Evolutionary conservation across 2,329 filamentous ascomycete genomes (phyloP).

Genomic region (Colletotrichum sp.): DNA sequence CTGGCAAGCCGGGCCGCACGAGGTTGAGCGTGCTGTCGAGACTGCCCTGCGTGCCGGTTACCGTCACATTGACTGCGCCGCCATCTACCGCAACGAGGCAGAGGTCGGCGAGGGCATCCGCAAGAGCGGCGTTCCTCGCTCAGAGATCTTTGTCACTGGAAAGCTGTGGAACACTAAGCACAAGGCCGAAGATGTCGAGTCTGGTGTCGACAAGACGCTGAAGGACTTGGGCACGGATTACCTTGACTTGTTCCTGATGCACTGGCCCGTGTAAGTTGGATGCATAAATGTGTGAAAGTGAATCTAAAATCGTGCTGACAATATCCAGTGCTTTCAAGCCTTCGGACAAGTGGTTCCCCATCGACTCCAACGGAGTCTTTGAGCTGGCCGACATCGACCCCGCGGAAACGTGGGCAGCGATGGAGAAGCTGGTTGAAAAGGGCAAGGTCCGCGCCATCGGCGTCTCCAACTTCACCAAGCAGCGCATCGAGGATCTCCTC

Average conservation of each 20-base stretch:
- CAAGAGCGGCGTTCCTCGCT: constrained; percentile 41
- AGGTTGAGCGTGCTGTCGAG: constrained; percentile 53
- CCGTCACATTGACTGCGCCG: constrained; percentile 54
- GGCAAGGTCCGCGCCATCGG: constrained; percentile 52
- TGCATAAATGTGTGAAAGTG: background rate
- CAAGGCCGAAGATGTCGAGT: constrained; percentile 51
- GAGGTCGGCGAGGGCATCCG: constrained; percentile 48
- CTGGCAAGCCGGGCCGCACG: constrained; percentile 35
- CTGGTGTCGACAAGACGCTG: constrained; percentile 52
- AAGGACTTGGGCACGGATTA: constrained; percentile 57
- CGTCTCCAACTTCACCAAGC: constrained; percentile 55
- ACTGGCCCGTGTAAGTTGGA: constrained; percentile 45
- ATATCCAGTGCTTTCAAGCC: constrained; percentile 53
- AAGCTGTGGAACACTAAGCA: constrained; percentile 68
- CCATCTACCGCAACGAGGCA: constrained; percentile 49
- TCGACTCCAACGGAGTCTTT: constrained; percentile 67
- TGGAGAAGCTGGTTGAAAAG: constrained; percentile 42
- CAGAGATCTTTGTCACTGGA: constrained; percentile 56
- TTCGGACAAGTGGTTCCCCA: constrained; percentile 46
- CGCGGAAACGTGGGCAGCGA: constrained; percentile 40
- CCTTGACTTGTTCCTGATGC: constrained; percentile 57
- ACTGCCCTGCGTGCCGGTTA: constrained; percentile 50
- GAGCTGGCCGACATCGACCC: constrained; percentile 59
- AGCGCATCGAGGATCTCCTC: constrained; percentile 46
- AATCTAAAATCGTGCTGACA: background rate